Base-by-base conservation (phyloP, 2,329 filamentous ascomycete species). In the Cordyceps pruinosa region DNA sequence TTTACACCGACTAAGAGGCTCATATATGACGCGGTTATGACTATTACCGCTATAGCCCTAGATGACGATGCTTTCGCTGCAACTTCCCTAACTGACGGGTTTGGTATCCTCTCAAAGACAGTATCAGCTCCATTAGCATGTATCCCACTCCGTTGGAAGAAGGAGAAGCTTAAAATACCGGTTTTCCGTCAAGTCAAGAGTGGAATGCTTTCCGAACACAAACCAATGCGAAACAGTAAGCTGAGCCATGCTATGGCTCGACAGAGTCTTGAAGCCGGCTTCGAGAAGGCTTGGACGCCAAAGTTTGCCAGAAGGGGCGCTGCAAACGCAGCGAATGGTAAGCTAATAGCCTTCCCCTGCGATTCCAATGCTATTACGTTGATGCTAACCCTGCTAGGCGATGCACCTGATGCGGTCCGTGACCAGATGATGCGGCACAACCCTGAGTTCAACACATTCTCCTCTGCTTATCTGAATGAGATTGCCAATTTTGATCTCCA, bases 401-500 rank as follows among this genome's bases (percentile, higher is more conserved):
- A 68, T 4, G 60, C 64, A 26, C 57, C 60, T 4, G 62, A 69
- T 61, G 57, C 60, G 21, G 58, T 70, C 23, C 59, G 60, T 37
- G 60, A 70, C 59, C 56, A 70, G 57, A 66, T 69, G 28, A 66
- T 70, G 58, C 64, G 61, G 23, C 57, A 70, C 56, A 54, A 69
- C 44, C 66, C 65, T 53, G 53, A 57, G 35, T 70, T 61, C 44
- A 51, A 48, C 2, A 70, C 61, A 3, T 70, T 70, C 25, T 60
- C 66, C 21, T 61, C 54, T 46, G 59, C 58, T 6, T 70, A 69
- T 55, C 61, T 69, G 4, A 69, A 68, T 39, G 39, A 68, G 58
- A 69, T 60, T 49, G 60, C 63, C 28, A 44, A 64, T 32, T 69
- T 69, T 59, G 28, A 70, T 49, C 58, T 69, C 26, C 50, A 70